phyloP scores from a whole-genome alignment of 2,329 filamentous ascomycete species.

The Alternaria sp. region DNA sequence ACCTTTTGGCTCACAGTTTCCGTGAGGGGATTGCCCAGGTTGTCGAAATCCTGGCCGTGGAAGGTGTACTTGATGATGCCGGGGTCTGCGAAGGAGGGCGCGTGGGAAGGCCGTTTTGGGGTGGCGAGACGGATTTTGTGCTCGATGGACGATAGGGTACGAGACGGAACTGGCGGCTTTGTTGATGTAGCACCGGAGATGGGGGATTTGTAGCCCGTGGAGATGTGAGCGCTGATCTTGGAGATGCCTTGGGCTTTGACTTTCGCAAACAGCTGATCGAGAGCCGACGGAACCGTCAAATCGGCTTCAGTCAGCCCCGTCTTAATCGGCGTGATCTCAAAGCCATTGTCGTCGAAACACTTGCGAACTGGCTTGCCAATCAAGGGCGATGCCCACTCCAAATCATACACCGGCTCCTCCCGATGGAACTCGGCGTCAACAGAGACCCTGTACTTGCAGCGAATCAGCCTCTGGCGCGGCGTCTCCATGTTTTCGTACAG shows the following conservation, averaged over 20 bases:
- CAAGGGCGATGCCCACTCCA: accelerated
- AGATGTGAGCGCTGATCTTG: neutral
- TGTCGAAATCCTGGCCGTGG: neutral
- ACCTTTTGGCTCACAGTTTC: neutral
- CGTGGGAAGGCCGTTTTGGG: neutral
- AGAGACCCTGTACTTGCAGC: neutral
- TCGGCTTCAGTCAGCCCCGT: neutral
- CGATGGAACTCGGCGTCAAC: constrained; percentile 5
- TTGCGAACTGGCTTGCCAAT: neutral
- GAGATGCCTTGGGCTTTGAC: neutral
- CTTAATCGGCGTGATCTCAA: neutral
- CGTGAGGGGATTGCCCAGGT: neutral
- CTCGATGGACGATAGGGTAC: neutral
- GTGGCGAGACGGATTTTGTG: neutral
- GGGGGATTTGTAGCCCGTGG: neutral
- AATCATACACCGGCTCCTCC: neutral
- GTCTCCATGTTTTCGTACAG: constrained; percentile 12
- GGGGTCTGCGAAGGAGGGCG: neutral
- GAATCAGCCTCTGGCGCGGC: constrained; percentile 1
- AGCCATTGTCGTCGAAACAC: neutral
- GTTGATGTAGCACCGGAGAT: neutral
- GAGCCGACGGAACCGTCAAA: neutral
- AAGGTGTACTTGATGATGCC: neutral
- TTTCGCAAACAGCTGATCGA: neutral
- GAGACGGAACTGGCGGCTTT: neutral